These are phyloP conservation scores for Bacidia rubella DNA, from an alignment of 495 filamentous ascomycete genomes.

Conservation along the genomic window DNA sequence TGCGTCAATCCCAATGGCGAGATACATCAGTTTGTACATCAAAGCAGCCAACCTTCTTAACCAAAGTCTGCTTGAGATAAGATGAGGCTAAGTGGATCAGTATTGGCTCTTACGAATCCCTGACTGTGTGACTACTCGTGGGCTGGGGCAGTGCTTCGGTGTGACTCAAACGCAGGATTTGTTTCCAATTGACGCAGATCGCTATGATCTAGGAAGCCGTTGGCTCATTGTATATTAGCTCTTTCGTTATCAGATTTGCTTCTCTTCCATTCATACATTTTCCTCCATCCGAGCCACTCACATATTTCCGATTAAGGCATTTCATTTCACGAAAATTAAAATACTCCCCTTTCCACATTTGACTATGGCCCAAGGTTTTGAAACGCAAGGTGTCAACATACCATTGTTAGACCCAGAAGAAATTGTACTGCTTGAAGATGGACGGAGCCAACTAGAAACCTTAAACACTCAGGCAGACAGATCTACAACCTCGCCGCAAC, in stretches of 20 bases:
- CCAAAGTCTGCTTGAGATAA: no score
- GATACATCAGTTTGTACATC: no score
- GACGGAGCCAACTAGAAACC: background rate
- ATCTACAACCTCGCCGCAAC: background rate
- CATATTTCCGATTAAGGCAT: background rate
- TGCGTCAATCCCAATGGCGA: no score
- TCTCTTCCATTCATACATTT: background rate
- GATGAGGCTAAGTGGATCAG: no score
- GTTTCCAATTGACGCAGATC: no score
- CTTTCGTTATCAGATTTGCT: background rate
- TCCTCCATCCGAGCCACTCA: background rate
- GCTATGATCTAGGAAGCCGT: background rate
- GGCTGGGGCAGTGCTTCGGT: background rate
- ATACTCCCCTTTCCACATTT: background rate
- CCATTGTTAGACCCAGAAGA: background rate
- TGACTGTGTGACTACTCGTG: background rate
- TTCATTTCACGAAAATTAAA: background rate
- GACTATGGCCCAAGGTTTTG: background rate
- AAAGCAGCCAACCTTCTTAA: no score
- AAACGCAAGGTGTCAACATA: constrained; percentile 3
- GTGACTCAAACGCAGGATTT: background rate
- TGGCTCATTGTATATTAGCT: background rate
- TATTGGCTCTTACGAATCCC: no score
- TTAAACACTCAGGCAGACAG: background rate
- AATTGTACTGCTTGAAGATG: background rate